Conservation (phyloP, 345 rosid species). For the Erucastrum elatum region DNA sequence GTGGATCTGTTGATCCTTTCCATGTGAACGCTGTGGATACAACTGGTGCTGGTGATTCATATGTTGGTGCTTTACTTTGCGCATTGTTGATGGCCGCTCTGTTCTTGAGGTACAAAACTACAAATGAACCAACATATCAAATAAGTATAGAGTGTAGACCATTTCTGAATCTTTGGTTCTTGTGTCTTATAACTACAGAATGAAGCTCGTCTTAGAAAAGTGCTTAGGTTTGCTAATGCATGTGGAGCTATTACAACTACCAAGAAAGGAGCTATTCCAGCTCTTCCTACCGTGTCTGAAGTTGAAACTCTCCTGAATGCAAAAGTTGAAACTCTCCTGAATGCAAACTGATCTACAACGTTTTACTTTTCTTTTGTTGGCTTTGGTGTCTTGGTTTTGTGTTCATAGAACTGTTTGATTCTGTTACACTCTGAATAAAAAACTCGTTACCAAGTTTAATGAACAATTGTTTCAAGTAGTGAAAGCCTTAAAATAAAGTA, state of each 20-base stretch:
- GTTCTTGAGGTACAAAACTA: background rate
- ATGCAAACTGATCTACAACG: background rate
- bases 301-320: background rate
- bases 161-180: background rate
- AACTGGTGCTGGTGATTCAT: slow-evolving; percentile 1
- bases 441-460: background rate
- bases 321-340: background rate
- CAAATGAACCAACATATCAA: background rate
- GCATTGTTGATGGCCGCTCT: background rate
- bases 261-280: background rate
- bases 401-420: background rate
- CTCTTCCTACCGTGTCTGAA: background rate
- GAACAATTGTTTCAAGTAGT: background rate
- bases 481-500: slow-evolving; percentile 41
- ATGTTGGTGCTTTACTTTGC: background rate
- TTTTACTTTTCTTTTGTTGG: background rate
- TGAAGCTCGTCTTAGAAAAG: background rate
- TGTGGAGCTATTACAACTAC: background rate
- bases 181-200: background rate
- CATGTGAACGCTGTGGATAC: background rate
- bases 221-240: background rate
- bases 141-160: background rate
- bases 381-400: background rate
- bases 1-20: background rate
- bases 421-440: background rate